These are phyloP conservation scores for Pseudocercospora musae DNA, from an alignment of 2,329 filamentous ascomycete species.

Conservation along the genomic window DNA sequence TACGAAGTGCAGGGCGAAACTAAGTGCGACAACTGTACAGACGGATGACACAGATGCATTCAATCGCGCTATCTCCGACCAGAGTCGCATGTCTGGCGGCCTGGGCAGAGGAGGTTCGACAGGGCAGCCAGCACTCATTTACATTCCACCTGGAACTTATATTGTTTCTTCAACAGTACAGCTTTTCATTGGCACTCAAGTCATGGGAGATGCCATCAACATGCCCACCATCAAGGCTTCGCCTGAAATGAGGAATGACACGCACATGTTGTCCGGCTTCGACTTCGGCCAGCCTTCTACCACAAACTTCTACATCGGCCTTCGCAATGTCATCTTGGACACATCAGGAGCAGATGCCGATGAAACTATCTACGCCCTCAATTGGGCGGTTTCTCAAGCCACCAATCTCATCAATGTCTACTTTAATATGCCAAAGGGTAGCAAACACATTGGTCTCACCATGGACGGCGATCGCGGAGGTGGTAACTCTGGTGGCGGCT, in stretches of 20 bases:
- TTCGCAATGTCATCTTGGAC: slow-evolving; percentile 32
- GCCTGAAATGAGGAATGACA: slow-evolving; percentile 16
- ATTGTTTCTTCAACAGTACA: slow-evolving; percentile 72
- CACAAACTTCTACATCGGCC: slow-evolving; percentile 31
- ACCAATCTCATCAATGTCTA: slow-evolving; percentile 30
- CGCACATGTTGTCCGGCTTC: slow-evolving; percentile 22
- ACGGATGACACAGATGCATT: slow-evolving; percentile 90
- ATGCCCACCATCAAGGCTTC: slow-evolving; percentile 65
- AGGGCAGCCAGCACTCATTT: slow-evolving; percentile 54
- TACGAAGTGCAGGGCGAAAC: not conserved
- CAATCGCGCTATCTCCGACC: slow-evolving; percentile 67
- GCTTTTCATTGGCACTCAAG: slow-evolving; percentile 87
- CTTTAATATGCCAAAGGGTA: slow-evolving; percentile 37
- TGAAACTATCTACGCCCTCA: slow-evolving; percentile 22
- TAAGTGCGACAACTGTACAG: not conserved
- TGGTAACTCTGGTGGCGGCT: slow-evolving; percentile 20
- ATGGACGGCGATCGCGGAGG: slow-evolving; percentile 31
- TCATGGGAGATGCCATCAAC: slow-evolving; percentile 72
- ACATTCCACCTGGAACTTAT: slow-evolving; percentile 29
- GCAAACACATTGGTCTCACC: slow-evolving; percentile 38
- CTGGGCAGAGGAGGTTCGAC: slow-evolving; percentile 32
- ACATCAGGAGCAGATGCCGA: slow-evolving; percentile 21
- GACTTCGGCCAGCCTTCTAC: slow-evolving; percentile 26
- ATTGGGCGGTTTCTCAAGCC: slow-evolving; percentile 33
- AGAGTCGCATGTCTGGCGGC: slow-evolving; percentile 14